phyloP scores from a whole-genome alignment of 2,329 filamentous ascomycete species.

The Colletotrichum godetiae region DNA sequence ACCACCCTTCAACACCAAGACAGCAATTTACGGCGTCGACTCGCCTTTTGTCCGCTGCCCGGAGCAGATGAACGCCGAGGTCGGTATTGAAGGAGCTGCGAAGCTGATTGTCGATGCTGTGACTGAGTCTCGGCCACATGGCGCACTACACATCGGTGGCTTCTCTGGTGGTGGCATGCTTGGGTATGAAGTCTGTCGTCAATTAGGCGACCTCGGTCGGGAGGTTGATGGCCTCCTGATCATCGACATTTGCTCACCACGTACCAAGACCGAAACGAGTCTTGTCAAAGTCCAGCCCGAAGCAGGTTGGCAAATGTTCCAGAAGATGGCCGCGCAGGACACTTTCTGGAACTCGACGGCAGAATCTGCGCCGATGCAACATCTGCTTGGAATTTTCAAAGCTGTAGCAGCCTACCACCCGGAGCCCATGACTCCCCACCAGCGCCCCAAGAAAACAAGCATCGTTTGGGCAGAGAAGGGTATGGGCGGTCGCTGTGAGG shows the following conservation, averaged over 20 bases:
- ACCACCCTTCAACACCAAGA: background rate
- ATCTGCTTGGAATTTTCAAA: background rate
- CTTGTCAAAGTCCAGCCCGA: background rate
- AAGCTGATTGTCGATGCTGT: slow-evolving; percentile 12
- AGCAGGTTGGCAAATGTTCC: background rate
- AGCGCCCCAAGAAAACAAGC: background rate
- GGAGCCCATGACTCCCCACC: background rate
- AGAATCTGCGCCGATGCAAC: background rate
- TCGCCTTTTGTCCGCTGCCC: slow-evolving; percentile 10
- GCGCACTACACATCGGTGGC: background rate
- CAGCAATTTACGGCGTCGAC: slow-evolving; percentile 8
- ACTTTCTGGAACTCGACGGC: background rate
- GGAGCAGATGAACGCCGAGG: background rate
- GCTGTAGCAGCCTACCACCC: background rate
- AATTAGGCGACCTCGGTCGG: background rate
- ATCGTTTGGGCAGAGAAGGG: background rate
- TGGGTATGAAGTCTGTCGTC: slow-evolving; percentile 10
- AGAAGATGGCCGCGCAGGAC: background rate
- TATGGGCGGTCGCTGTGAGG: background rate
- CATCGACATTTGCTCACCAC: slow-evolving; percentile 8
- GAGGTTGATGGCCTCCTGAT: background rate
- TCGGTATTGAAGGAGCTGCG: background rate
- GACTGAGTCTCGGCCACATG: background rate
- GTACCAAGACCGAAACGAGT: background rate
- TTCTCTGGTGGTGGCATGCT: slow-evolving; percentile 14